A percentile compares a stretch with the other conserved stretches of the same genome.
These are phyloP conservation scores for Lunasporangiospora selenospora DNA, from an alignment of 192 early-diverging fungal species.

Conservation along the genomic window DNA sequence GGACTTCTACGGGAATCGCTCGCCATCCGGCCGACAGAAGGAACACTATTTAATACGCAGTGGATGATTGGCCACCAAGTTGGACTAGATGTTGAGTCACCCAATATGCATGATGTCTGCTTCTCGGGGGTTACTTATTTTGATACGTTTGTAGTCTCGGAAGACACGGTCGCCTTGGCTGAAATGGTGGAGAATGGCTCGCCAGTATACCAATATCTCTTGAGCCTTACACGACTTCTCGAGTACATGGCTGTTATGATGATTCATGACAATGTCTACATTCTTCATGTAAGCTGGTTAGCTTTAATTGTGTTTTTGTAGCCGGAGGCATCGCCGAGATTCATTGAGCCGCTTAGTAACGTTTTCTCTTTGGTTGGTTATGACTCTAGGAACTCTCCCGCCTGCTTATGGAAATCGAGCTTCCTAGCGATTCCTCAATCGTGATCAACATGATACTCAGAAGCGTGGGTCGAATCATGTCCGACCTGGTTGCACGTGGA, in stretches of 20 bases:
- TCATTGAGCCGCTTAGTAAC: background rate
- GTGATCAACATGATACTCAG: conserved; percentile 49
- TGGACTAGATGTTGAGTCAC: conserved; percentile 13
- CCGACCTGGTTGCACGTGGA: conserved; percentile 40
- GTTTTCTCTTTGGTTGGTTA: background rate
- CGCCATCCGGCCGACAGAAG: background rate
- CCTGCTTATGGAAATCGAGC: conserved; percentile 41
- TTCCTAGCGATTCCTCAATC: conserved; percentile 31
- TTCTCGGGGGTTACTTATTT: conserved; percentile 29
- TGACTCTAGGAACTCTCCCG: conserved; percentile 38
- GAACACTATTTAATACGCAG: conserved; percentile 18
- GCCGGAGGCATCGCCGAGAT: too few species aligned
- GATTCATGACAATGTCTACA: conserved; percentile 38
- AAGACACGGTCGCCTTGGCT: conserved; percentile 32
- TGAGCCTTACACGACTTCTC: conserved; percentile 41
- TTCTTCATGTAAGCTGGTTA: conserved; percentile 38
- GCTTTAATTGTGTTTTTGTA: background rate
- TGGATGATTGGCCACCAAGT: conserved; percentile 21
- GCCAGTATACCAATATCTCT: conserved; percentile 41
- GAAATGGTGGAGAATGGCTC: conserved; percentile 38
- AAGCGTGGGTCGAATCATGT: conserved; percentile 31
- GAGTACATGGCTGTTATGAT: conserved; percentile 48
- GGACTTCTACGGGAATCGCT: conserved; percentile 18
- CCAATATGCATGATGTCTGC: conserved; percentile 7
- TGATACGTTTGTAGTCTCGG: conserved; percentile 36